These are phyloP conservation scores for Arthrobotrys pseudoclavata DNA, from an alignment of 2,329 filamentous ascomycete species.

Conservation along the genomic window DNA sequence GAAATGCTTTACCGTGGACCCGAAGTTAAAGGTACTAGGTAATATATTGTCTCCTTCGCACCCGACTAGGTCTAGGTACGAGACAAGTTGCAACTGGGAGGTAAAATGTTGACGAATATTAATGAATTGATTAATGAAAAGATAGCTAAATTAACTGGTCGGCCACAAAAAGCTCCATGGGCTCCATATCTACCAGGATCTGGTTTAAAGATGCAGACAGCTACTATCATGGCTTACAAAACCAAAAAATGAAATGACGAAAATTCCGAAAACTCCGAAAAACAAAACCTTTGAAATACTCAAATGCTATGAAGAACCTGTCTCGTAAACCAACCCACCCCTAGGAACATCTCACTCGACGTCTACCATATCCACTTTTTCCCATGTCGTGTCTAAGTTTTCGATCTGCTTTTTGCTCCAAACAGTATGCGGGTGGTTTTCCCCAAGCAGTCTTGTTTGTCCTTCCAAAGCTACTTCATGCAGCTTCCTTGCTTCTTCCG, in stretches of 20 bases:
- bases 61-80: too few relatives aligned
- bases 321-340: too few relatives aligned
- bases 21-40: neutral
- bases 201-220: too few relatives aligned
- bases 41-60: too few relatives aligned
- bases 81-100: too few relatives aligned
- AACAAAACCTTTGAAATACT: neutral
- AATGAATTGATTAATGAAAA: too few relatives aligned
- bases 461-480: slow-evolving; percentile 40
- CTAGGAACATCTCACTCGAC: slow-evolving; percentile 13
- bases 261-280: neutral
- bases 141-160: neutral
- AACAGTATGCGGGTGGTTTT: slow-evolving; percentile 39
- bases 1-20: neutral
- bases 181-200: too few relatives aligned
- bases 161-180: too few relatives aligned
- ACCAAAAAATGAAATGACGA: neutral
- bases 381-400: neutral
- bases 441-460: slow-evolving; percentile 34
- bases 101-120: too few relatives aligned
- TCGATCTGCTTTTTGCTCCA: slow-evolving; percentile 41
- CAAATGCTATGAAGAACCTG: neutral
- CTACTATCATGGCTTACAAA: neutral
- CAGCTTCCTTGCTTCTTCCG: slow-evolving; percentile 32
- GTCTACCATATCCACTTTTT: neutral